Base-by-base conservation (phyloP, 257 asterid species). In the Fraxinus cuspidata region DNA sequence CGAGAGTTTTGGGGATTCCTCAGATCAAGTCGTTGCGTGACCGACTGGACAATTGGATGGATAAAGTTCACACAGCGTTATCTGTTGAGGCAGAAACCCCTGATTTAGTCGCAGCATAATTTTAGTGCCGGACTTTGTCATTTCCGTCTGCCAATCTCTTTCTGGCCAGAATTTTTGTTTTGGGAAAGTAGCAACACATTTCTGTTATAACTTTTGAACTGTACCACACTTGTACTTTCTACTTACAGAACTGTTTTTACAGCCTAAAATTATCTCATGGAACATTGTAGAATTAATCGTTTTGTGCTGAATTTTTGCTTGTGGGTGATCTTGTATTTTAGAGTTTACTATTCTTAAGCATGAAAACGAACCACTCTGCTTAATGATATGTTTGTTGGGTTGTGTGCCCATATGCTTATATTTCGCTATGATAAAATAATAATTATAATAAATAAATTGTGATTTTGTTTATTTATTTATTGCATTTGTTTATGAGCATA, bases 21-120 rank as follows among this genome's bases (percentile, higher is more conserved):
- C 99, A 93, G 87, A 84, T 96, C 89, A 89, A 88, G 87, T 89
- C 99, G 2, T 82, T 96, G 87, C 86, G 97, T n/a, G 96, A 87
- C 75, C 87, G 97, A 68, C 88, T 96, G 75, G 97, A 88, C 70
- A 89, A 76, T 38, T 96, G 98, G 99, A 89, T 89, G 74, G 98
- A 82, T 32, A 96, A 96, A 84, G 97, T 93, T 37, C 96, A 92
- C 86, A 83, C 91, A 2, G 94, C 99, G 74, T 85, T 89, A 82
- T 92, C 97, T 0, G 98, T 96, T 1, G 98, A 93, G 85, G 97
- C 98, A 0, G 98, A 96, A 77, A 90, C 97, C 27, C 99, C 99
- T 60, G 98, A 96, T 87, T 82, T 96, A 28, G 97, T 93, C 83
- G 92, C 97, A 72, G 86, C 94, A 0, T 94, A 74, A 88, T 77